Conservation (phyloP, 768 basidiomycete species). For the Suillus cothurnatus region DNA sequence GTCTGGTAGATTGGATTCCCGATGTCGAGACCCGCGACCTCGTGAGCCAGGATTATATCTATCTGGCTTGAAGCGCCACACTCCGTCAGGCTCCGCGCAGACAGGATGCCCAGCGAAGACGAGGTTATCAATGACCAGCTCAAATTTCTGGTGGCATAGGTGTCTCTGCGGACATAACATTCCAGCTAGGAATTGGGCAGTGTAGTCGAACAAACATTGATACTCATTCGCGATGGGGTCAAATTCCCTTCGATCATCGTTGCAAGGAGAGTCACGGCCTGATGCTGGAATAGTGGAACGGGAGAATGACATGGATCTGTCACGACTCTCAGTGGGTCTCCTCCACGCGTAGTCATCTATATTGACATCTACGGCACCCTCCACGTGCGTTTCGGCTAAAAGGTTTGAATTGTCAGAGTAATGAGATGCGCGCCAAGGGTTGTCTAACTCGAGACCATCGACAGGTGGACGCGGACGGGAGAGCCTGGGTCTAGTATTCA, state of each 20-base stretch:
- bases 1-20: slow-evolving; percentile 36
- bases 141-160: slow-evolving; percentile 94
- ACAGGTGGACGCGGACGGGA: slow-evolving; percentile 67
- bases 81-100: slow-evolving; percentile 69
- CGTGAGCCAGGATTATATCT: slow-evolving; percentile 51
- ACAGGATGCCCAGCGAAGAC: slow-evolving; percentile 96
- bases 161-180: slow-evolving; percentile 76
- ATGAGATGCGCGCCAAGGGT: slow-evolving; percentile 72
- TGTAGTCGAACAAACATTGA: slow-evolving; percentile 76
- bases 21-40: slow-evolving; percentile 57
- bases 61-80: slow-evolving; percentile 76
- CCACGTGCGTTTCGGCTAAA: slow-evolving; percentile 19
- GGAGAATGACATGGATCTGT: slow-evolving; percentile 55
- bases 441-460: slow-evolving; percentile 54
- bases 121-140: slow-evolving; percentile 87
- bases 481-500: slow-evolving; percentile 59
- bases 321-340: slow-evolving; percentile 48
- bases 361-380: slow-evolving; percentile 21
- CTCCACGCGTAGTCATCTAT: slow-evolving; percentile 65
- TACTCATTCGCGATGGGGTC: slow-evolving; percentile 52
- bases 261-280: slow-evolving; percentile 52
- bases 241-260: slow-evolving; percentile 40
- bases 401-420: slow-evolving; percentile 39
- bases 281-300: slow-evolving; percentile 48
- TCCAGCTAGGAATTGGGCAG: slow-evolving; percentile 77